Conservation (phyloP, 179 eudicot genomes). For the Gypsophila paniculata region DNA sequence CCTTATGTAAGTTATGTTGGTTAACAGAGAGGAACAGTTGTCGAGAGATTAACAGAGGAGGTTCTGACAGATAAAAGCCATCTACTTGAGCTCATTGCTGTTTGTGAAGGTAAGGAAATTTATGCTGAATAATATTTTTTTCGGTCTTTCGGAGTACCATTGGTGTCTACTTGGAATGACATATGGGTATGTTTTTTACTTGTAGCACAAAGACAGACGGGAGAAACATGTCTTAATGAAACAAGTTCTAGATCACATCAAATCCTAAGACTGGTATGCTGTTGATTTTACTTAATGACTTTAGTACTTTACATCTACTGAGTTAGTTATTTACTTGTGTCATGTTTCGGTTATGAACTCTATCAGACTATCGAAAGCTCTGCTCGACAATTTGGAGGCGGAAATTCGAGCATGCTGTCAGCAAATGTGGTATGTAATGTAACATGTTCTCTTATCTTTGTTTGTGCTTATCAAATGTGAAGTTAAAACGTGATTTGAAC, state of each 20-base stretch:
- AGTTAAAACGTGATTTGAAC: background rate
- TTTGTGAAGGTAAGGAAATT: constrained; percentile 56
- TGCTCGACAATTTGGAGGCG: constrained; percentile 47
- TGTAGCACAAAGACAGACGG: constrained; percentile 87
- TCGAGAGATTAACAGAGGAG: constrained; percentile 73
- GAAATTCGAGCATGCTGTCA: constrained; percentile 57
- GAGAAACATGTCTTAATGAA: constrained; percentile 76
- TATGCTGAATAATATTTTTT: background rate
- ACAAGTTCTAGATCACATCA: constrained; percentile 90
- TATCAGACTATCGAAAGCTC: constrained; percentile 78
- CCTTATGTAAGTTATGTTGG: background rate
- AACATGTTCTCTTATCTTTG: constrained; percentile 1
- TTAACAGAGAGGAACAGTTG: constrained; percentile 74
- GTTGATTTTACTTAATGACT: background rate
- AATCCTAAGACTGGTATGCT: constrained; percentile 70
- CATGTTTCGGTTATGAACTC: background rate
- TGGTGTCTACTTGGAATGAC: background rate
- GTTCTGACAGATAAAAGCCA: constrained; percentile 56
- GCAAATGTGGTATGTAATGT: constrained; percentile 66
- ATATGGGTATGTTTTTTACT: background rate
- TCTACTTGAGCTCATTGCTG: constrained; percentile 62
- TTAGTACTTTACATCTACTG: background rate
- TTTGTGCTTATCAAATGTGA: background rate
- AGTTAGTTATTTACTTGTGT: background rate
- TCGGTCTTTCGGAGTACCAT: no score